Evolutionary conservation across 108 stramenopile genomes (phyloP), one percentile per base, ranked within the genome.

Genomic region (Pseudonitzschia delicatissima): DNA sequence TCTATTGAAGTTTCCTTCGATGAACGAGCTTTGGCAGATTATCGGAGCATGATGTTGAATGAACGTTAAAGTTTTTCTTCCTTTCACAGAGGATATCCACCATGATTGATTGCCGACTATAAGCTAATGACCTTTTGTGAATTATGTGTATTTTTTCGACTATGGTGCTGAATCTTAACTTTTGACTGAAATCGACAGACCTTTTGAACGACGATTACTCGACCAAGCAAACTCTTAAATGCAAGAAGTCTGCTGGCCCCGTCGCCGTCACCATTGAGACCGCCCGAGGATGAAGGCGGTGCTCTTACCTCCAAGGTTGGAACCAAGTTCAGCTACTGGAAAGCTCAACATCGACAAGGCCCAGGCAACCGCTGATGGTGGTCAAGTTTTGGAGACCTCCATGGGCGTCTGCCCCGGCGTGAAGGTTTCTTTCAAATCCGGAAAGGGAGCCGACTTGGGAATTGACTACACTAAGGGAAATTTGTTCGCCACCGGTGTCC

Each of bases 131-230:
- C n/a, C n/a, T n/a, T n/a, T n/a, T n/a, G n/a, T n/a, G n/a, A n/a
- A n/a, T n/a, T n/a, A n/a, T n/a, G n/a, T n/a, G n/a, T n/a, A n/a
- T n/a, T n/a, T n/a, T n/a, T n/a, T n/a, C n/a, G n/a, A n/a, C n/a
- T n/a, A n/a, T n/a, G n/a, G n/a, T n/a, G n/a, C n/a, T n/a, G n/a
- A n/a, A n/a, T n/a, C n/a, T n/a, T n/a, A n/a, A n/a, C n/a, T n/a
- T n/a, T n/a, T 17, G 20, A 5, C 47, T 6, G 13, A 6, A n/a
- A 21, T 23, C 25, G 45, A 25, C 62, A 88, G 91, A 92, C 78
- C 86, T 92, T 69, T 84, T 95, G 82, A 79, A 64, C 59, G 88
- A 95, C 37, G 94, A 95, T 78, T 95, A 87, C 87, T 82, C 88
- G 52, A 82, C 84, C 64, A 83, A 77, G 73, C 68, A 89, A 72